Percentiles rank a stretch among this genome's conserved stretches.
phyloP scores from a whole-genome alignment of 495 filamentous ascomycete genomes.

The Annulohypoxylon bovei region DNA sequence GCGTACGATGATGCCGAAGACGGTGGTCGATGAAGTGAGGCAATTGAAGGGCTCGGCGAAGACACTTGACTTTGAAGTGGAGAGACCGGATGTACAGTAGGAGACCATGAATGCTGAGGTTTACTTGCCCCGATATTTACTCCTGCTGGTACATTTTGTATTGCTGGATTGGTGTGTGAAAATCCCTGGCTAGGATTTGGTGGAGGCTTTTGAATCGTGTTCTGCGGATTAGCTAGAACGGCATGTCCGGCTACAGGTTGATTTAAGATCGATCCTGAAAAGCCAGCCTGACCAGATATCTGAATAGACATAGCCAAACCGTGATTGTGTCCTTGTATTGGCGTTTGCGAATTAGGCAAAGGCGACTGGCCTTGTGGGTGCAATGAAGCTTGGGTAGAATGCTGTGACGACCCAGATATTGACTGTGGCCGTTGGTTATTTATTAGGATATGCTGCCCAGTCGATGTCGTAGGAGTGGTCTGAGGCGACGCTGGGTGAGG shows the following conservation, averaged over 20 bases:
- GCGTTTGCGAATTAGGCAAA: background rate
- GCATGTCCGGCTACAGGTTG: conserved; percentile 1
- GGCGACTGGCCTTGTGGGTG: conserved; percentile 2
- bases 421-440: conserved; percentile 19
- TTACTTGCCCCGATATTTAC: conserved; percentile 12
- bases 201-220: conserved; percentile 1
- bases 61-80: conserved; percentile 46
- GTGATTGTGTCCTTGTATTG: conserved; percentile 10
- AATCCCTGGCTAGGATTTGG: conserved; percentile 5
- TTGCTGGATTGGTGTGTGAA: background rate
- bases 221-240: conserved; percentile 1
- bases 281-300: background rate
- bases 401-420: conserved; percentile 15
- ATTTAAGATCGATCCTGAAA: background rate
- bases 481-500: conserved; percentile 12
- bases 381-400: conserved; percentile 7
- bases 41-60: conserved; percentile 40
- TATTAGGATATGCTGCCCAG: background rate
- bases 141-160: conserved; percentile 8
- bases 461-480: background rate
- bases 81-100: conserved; percentile 37
- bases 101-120: conserved; percentile 25
- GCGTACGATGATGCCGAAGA: conserved; percentile 41
- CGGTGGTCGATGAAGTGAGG: conserved; percentile 40
- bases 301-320: background rate